Evolutionary conservation across 2,329 filamentous ascomycete genomes (phyloP).

Genomic region (Xylaria sp.): DNA sequence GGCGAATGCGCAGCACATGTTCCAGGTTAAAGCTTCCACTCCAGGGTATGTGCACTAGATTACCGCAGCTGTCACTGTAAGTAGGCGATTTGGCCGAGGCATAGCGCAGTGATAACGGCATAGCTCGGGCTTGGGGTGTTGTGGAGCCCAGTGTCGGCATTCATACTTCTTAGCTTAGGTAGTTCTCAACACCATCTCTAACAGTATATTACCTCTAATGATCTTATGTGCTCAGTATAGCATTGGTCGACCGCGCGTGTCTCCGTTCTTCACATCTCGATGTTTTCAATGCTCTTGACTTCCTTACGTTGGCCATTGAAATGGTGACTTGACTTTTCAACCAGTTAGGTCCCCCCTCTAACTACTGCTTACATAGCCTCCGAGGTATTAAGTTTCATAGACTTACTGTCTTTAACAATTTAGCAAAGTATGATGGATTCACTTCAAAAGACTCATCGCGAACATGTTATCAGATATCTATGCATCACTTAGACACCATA

Average conservation of each 20-base stretch:
- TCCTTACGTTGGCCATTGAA: neutral
- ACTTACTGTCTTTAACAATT: neutral
- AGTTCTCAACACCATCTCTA: too few species aligned
- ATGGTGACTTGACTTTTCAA: neutral
- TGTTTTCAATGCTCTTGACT: neutral
- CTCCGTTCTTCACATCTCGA: neutral
- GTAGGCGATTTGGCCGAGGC: constrained; percentile 36
- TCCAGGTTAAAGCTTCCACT: constrained; percentile 4
- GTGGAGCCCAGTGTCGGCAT: constrained; percentile 15
- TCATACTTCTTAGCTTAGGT: too few species aligned
- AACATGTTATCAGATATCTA: neutral
- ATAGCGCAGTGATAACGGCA: constrained; percentile 11
- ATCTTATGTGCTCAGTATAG: too few species aligned
- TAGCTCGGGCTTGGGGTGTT: constrained; percentile 16
- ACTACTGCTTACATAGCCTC: too few species aligned
- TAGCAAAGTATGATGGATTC: neutral
- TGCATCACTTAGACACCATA: neutral
- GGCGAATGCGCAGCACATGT: constrained; percentile 7
- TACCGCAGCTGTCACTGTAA: neutral
- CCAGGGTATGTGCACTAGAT: neutral
- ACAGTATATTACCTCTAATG: neutral
- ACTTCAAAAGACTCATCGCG: neutral
- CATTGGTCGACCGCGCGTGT: neutral
- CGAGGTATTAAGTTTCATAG: neutral
- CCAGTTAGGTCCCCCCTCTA: too few species aligned